Base-by-base conservation (phyloP, 2,329 filamentous ascomycete species). In the Sporothrix pseudoabietina region DNA sequence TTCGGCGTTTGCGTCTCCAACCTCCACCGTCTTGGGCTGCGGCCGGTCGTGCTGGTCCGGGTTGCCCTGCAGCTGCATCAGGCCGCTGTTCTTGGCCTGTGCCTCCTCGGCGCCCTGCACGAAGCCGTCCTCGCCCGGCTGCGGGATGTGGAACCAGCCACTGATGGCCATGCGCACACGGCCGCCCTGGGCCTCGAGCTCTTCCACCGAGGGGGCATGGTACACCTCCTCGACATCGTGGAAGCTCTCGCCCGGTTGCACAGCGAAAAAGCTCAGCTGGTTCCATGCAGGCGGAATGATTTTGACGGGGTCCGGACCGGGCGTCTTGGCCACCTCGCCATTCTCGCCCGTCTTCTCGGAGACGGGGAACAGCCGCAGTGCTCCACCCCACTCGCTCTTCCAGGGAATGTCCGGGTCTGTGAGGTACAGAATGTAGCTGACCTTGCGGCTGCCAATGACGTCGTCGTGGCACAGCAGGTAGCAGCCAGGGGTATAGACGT, bases 221-320 rank as follows among this genome's bases (percentile, higher is more conserved):
- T 98, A 98, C 4, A 99, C 96, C 83, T 99, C 96, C 83, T 98
- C 95, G 72, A 99, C 96, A 81, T 99, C 96, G 82, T 99, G 96
- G 82, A 98, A 99, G 81, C 95, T 98, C 86, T 97, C 91, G n/a
- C 96, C 96, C 0, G 96, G 96, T 83, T 98, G 94, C 7, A 99
- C 97, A 22, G 94, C 94, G 82, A 99, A 99, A 87, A 99, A 99
- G 78, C 93, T 96, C 74, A 99, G 87, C 84, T 99, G 96, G 82
- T 98, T 98, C 90, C 95, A 99, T 0, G 94, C 94, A 0, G 96
- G 96, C 0, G 96, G 94, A 74, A 99, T 97, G 57, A 90, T 88
- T 78, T 97, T 91, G 77, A 87, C 89, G 78, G 89, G 90, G 77
- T 97, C 92, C 0, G 95, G 90, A 73, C 88, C 87, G 4, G 95